phyloP scores from a whole-genome alignment of 805 yeast genomes.

The Cyberlindnera subsufficiens region DNA sequence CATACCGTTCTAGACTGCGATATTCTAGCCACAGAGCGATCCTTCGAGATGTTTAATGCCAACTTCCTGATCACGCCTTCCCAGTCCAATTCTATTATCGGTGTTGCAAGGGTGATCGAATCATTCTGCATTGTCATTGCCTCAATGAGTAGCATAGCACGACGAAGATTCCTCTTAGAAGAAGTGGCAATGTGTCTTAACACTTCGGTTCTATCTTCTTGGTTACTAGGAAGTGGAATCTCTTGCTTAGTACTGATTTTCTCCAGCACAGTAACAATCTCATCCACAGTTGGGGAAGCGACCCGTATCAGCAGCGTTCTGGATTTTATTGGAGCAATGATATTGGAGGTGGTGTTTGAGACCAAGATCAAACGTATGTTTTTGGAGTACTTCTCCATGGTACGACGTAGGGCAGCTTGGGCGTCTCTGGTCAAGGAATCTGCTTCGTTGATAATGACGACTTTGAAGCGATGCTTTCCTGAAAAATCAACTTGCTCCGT shows the following conservation, averaged over 20 bases:
- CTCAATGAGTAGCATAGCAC: constrained; percentile 74
- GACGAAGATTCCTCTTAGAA: constrained; percentile 69
- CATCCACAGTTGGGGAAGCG: constrained; percentile 67
- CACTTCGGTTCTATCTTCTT: constrained; percentile 35
- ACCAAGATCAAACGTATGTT: constrained; percentile 80
- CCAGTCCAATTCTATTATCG: constrained; percentile 81
- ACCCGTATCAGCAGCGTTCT: constrained; percentile 86
- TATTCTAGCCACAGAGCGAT: constrained; percentile 54
- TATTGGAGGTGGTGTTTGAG: constrained; percentile 85
- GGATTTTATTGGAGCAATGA: constrained; percentile 90
- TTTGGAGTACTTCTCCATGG: constrained; percentile 91
- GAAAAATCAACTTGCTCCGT: constrained; percentile 89
- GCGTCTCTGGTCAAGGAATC: constrained; percentile 88
- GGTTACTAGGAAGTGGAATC: constrained; percentile 28
- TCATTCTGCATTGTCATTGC: constrained; percentile 73
- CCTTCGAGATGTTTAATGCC: constrained; percentile 52
- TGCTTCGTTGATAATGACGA: constrained; percentile 87
- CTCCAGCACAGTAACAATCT: constrained; percentile 49
- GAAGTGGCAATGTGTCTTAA: constrained; percentile 47
- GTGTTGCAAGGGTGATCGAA: constrained; percentile 37
- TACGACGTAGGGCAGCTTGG: constrained; percentile 90
- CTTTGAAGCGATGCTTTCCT: constrained; percentile 56
- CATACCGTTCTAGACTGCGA: constrained; percentile 57
- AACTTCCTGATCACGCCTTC: constrained; percentile 66
- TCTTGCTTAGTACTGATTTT: constrained; percentile 55